Evolutionary conservation across 2,329 filamentous ascomycete species (phyloP).

Genomic region (Didymella lethalis): DNA sequence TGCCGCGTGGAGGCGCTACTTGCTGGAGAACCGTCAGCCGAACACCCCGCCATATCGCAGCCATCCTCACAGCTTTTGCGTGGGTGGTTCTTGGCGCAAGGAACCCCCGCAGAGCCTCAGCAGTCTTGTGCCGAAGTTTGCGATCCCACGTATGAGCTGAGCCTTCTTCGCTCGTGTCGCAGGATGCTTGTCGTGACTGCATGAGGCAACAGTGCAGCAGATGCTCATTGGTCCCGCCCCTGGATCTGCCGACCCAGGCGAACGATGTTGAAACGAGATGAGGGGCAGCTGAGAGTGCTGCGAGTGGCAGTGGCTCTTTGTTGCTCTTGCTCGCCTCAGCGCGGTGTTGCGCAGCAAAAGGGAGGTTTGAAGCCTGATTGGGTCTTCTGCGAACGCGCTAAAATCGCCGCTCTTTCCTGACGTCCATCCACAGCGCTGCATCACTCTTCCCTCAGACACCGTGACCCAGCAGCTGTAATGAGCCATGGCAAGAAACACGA

Average conservation of each 20-base stretch:
- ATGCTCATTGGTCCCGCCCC: slow-evolving; percentile 35
- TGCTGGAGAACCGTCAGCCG: slow-evolving; percentile 7
- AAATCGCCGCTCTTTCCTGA: slow-evolving; percentile 30
- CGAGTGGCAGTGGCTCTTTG: slow-evolving; percentile 34
- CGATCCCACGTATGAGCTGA: slow-evolving; percentile 21
- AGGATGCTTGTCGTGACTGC: slow-evolving; percentile 29
- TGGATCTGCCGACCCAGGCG: slow-evolving; percentile 18
- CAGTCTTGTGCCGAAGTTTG: neutral
- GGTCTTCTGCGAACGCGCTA: slow-evolving; percentile 28
- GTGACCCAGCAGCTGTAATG: slow-evolving; percentile 33
- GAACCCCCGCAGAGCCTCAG: slow-evolving; percentile 9
- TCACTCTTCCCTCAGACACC: slow-evolving; percentile 33
- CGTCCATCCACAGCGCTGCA: slow-evolving; percentile 43
- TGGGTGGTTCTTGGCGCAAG: neutral
- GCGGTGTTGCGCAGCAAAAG: slow-evolving; percentile 26
- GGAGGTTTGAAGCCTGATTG: slow-evolving; percentile 33
- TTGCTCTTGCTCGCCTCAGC: slow-evolving; percentile 24
- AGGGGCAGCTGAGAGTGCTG: slow-evolving; percentile 32
- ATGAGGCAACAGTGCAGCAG: slow-evolving; percentile 29
- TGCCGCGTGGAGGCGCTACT: neutral
- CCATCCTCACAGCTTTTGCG: neutral
- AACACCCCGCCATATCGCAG: neutral
- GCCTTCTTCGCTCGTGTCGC: slow-evolving; percentile 20
- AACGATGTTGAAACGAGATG: slow-evolving; percentile 37
- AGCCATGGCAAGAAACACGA: slow-evolving; percentile 24